Evolutionary conservation across 2,329 filamentous ascomycete species (phyloP).

Genomic region (Cryphonectria japonica): DNA sequence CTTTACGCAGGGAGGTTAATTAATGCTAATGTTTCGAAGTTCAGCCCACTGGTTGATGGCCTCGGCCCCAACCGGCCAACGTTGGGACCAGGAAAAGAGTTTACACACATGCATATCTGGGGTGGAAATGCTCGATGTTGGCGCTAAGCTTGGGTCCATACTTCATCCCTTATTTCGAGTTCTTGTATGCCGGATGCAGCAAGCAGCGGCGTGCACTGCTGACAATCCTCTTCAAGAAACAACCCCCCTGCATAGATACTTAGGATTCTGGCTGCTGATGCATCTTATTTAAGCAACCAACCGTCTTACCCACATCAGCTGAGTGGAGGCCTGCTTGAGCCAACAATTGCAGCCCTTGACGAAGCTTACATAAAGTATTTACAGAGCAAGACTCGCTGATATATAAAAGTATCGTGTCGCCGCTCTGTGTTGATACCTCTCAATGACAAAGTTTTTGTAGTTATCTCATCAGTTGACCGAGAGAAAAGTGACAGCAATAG

Average conservation of each 20-base stretch:
- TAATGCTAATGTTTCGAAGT: background rate
- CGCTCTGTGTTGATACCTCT: background rate
- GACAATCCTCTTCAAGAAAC: background rate
- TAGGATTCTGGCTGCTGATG: background rate
- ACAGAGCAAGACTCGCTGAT: background rate
- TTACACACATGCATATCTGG: background rate
- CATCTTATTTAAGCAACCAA: background rate
- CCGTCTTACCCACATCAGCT: conserved; percentile 2
- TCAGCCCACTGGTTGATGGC: background rate
- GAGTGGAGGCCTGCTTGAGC: background rate
- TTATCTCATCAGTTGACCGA: background rate
- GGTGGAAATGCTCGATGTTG: background rate
- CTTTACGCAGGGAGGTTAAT: background rate
- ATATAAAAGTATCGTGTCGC: background rate
- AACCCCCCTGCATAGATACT: background rate
- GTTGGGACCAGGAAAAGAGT: background rate
- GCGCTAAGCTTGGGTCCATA: background rate
- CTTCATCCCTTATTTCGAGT: background rate
- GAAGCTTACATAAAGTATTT: background rate
- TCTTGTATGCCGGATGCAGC: background rate
- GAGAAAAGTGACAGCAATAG: background rate
- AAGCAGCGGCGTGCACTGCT: background rate
- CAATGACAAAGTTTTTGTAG: background rate
- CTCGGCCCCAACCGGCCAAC: background rate
- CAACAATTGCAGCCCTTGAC: background rate